Conservation (phyloP, 768 basidiomycete species). For the Boletus tomentosulus region DNA sequence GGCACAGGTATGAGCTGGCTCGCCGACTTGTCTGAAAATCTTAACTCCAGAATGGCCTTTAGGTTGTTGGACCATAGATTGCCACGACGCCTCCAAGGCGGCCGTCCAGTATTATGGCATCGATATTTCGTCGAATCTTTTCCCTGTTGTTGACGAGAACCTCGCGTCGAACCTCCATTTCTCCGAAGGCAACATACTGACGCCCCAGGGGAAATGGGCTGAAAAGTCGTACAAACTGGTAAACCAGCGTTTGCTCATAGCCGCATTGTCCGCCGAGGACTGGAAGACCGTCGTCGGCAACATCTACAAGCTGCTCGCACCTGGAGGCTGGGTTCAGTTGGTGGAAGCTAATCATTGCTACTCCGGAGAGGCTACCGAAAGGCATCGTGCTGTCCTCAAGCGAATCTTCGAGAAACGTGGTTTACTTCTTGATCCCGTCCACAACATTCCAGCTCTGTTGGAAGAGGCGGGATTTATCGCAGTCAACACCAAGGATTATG, state of each 20-base stretch:
- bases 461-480: background rate
- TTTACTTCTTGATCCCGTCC: background rate
- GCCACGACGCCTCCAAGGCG: background rate
- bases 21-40: background rate
- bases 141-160: background rate
- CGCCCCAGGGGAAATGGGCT: conserved; percentile 19
- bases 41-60: background rate
- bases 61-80: background rate
- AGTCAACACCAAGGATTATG: background rate
- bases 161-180: background rate
- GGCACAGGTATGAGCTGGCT: background rate
- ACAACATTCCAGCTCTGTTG: conserved; percentile 1
- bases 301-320: conserved; percentile 20
- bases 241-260: conserved; percentile 27
- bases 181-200: background rate
- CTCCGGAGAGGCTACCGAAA: conserved; percentile 4
- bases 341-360: conserved; percentile 9
- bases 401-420: conserved; percentile 1
- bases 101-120: conserved; percentile 8
- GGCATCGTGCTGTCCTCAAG: background rate
- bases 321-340: conserved; percentile 27
- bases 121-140: conserved; percentile 11
- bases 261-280: conserved; percentile 17
- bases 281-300: conserved; percentile 22
- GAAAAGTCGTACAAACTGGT: conserved; percentile 19